Conservation (phyloP, 768 basidiomycete species). For the Gyrodon lividus region DNA sequence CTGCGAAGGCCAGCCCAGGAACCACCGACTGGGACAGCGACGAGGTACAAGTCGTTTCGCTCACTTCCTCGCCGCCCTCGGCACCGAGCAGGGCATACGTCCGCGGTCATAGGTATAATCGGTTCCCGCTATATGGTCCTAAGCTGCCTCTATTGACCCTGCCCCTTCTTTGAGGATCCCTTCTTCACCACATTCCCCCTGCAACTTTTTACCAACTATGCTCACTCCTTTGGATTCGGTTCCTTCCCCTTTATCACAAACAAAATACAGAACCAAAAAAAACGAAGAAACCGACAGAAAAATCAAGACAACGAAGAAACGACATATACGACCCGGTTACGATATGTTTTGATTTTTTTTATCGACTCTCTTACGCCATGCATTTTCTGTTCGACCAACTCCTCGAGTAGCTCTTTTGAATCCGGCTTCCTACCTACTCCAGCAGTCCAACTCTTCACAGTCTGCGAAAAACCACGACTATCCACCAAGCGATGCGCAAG, state of each 20-base stretch:
- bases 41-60: not conserved
- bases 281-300: too few species aligned
- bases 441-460: too few species aligned
- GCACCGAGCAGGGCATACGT: conserved; percentile 3
- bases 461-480: conserved; percentile 9
- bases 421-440: not conserved
- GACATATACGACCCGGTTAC: too few species aligned
- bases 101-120: conserved; percentile 1
- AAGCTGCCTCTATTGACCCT: not conserved
- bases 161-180: conserved; percentile 1
- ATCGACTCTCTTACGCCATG: too few species aligned
- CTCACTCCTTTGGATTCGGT: not conserved
- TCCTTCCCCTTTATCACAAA: too few species aligned
- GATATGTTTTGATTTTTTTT: too few species aligned
- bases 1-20: too few species aligned
- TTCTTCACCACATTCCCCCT: not conserved
- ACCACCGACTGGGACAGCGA: not conserved
- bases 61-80: not conserved
- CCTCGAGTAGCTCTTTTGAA: not conserved
- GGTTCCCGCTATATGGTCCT: not conserved
- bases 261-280: too few species aligned
- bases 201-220: not conserved
- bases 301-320: too few species aligned
- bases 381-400: too few species aligned
- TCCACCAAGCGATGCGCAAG: conserved; percentile 3